These are phyloP conservation scores for Neurospora cerealis DNA, from an alignment of 495 filamentous ascomycete species.

Conservation along the genomic window DNA sequence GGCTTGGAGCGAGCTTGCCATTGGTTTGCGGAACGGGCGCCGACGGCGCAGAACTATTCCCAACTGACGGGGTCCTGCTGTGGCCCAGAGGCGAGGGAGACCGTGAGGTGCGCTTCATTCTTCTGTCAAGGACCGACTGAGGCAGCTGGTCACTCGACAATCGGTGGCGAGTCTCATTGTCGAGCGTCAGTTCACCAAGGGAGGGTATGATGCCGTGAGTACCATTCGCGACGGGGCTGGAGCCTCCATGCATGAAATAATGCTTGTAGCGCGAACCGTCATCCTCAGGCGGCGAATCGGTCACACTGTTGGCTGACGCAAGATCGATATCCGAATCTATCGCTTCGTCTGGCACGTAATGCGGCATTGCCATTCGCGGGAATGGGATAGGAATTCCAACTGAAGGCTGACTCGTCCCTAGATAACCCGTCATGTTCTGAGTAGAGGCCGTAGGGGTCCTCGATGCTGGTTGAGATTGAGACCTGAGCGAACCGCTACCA, in stretches of 20 bases:
- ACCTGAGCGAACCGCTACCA: conserved; percentile 38
- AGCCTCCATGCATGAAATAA: conserved; percentile 28
- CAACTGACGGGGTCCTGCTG: conserved; percentile 32
- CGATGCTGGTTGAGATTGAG: conserved; percentile 47
- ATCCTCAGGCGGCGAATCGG: conserved; percentile 32
- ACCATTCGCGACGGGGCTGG: conserved; percentile 24
- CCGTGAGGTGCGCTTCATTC: conserved; percentile 39
- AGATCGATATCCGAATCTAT: conserved; percentile 28
- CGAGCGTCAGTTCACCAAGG: conserved; percentile 33
- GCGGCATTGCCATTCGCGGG: conserved; percentile 32
- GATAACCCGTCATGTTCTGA: conserved; percentile 11
- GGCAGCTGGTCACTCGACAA: conserved; percentile 41
- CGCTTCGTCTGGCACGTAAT: conserved; percentile 39
- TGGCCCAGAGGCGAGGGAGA: conserved; percentile 46
- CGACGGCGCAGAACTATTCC: conserved; percentile 30
- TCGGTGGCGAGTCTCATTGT: conserved; percentile 27
- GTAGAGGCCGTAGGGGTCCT: conserved; percentile 25
- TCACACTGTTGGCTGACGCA: conserved; percentile 17
- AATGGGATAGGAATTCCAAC: conserved; percentile 22
- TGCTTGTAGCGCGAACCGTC: conserved; percentile 27
- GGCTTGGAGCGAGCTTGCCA: conserved; percentile 21
- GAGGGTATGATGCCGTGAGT: conserved; percentile 28
- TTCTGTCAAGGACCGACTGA: conserved; percentile 39
- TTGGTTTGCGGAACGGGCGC: conserved; percentile 21
- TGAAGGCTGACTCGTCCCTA: conserved; percentile 14